Base-by-base conservation (phyloP, 495 filamentous ascomycete species). In the Massariosphaeria phaeospora region DNA sequence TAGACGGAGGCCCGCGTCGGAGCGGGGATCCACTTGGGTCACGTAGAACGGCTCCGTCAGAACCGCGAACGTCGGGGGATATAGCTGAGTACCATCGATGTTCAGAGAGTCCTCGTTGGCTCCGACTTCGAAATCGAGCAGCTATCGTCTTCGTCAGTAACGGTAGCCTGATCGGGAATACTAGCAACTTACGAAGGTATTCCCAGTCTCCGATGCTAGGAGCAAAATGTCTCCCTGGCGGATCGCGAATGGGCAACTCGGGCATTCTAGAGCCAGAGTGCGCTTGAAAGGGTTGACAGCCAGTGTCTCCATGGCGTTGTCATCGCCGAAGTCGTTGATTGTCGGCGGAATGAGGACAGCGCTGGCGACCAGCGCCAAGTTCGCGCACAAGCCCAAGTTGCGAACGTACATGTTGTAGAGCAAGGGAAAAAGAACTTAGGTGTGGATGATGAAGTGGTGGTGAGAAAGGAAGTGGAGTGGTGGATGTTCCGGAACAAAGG, bases 81-180 rank as follows among this genome's bases (percentile, higher is more conserved):
- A 65, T 18, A 65, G 50, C 18, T 55, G 62, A 36, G 43, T 55
- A 21, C 59, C 58, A 34, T 55, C 48, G 55, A 65, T 57, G 15
- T 59, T 30, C 25, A 67, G 50, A 1, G 62, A 59, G 20, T 47
- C 46, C 34, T 54, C 48, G 12, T 57, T 20, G 4, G 30, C 27
- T 24, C 57, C 58, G 30, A 62, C 48, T 48, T 62, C 48, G 52
- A 65, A 62, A 36, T 65, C 55, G 23, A 65, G 52, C 10, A 65
- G 49, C 62, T 65, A 29, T 39, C 17, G 8, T 12, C 17, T 21
- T 51, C 17, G 52, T 41, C 38, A 52, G 10, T 15, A 13, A 9
- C 23, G 18, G 38, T 13, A 35, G 25, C 34, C 18, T 21, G 24
- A 35, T 10, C 44, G 40, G 11, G 20, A 36, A 25, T 10, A n/a